Evolutionary conservation across 345 rosid species (phyloP).

Genomic region (Lagerstroemia speciosa): DNA sequence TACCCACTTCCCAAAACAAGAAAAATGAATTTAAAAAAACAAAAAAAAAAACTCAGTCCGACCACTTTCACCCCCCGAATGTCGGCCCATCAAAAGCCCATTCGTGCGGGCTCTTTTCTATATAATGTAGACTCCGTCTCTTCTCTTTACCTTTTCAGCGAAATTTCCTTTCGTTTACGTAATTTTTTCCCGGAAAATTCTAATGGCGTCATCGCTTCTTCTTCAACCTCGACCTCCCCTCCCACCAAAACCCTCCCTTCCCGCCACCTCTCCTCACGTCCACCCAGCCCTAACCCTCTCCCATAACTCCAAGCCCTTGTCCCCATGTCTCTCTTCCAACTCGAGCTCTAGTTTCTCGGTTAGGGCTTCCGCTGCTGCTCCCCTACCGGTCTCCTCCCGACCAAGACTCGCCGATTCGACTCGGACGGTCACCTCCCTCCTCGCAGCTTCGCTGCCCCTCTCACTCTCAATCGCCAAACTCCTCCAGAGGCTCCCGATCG

Average conservation of each 20-base stretch:
- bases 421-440: constrained; percentile 32
- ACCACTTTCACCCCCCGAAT: too few relatives aligned
- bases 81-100: too few relatives aligned
- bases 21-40: too few relatives aligned
- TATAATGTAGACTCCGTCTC: too few relatives aligned
- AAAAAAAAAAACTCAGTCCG: too few relatives aligned
- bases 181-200: too few relatives aligned
- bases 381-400: neutral
- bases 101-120: too few relatives aligned
- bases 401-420: constrained; percentile 29
- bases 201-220: constrained; percentile 15
- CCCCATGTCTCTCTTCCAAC: constrained; percentile 1
- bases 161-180: too few relatives aligned
- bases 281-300: constrained; percentile 1
- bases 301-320: neutral
- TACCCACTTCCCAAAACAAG: too few relatives aligned
- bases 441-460: constrained; percentile 18
- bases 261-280: neutral
- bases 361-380: constrained; percentile 9
- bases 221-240: constrained; percentile 1
- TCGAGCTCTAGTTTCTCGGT: neutral
- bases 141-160: too few relatives aligned
- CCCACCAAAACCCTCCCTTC: neutral
- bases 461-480: constrained; percentile 20
- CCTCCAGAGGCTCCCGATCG: constrained; percentile 17